Base-by-base conservation (phyloP, 257 asterid species). In the Scutellaria galericulata region DNA sequence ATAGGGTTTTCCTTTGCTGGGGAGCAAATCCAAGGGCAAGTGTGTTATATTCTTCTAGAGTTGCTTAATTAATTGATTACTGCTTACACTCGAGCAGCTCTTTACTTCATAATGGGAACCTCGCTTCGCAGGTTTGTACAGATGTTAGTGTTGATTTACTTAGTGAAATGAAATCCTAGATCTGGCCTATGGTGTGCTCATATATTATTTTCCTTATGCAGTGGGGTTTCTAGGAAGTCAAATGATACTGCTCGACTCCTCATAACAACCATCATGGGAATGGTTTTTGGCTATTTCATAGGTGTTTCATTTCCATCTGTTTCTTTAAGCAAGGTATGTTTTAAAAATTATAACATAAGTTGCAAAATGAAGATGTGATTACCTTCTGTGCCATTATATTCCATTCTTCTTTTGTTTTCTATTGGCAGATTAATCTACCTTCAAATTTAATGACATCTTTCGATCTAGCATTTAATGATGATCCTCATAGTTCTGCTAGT, bases 291-390 rank as follows among this genome's bases (percentile, higher is more conserved):
- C 79, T 94, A 94, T 79, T 83, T 94, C 64, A 71, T 94, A 35
- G 98, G 98, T 68, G 87, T 88, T 60, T 91, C 97, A 5, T 94
- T 89, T 87, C 98, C 97, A 58, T 86, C 87, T 60, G 89, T 89
- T 84, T 83, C 93, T 53, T 76, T 94, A 48, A 72, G 88, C 54
- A 91, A 85, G 97, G 98, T 91, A 87, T 67, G 70, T 55, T 42
- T 72, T 68, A 40, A 60, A 22, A 54, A 24, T 46, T 69, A 18
- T 48, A 5, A 9, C 44, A 7, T 40, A 11, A 52, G 53, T 68
- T 81, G 50, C 62, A 45, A 63, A 20, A 45, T 45, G 6, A 37
- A 59, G 53, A 46, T 7, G n/a, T 47, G 76, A 20, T 47, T 67
- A 42, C 53, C 66, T 37, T 42, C 65, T 79, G 47, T 63, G 22